Evolutionary conservation across 495 filamentous ascomycete species (phyloP).

Genomic region (Staphylotrichum tortipilum): DNA sequence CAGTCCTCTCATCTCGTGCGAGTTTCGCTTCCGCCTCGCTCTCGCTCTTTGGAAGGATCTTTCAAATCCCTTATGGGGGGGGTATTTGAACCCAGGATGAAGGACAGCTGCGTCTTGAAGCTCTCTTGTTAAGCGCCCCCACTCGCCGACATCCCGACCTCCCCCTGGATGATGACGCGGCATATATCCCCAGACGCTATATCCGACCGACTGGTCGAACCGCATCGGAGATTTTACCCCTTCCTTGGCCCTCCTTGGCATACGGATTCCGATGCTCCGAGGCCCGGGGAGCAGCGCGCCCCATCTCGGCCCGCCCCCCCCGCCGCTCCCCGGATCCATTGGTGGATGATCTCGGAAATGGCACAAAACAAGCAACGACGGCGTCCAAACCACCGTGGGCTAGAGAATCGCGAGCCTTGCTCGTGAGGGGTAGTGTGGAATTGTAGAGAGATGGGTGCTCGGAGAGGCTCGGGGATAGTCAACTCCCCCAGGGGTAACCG

Average conservation of each 20-base stretch:
- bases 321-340: not conserved
- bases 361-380: not conserved
- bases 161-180: not conserved
- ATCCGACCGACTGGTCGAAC: not conserved
- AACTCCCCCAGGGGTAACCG: too few relatives aligned
- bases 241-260: not conserved
- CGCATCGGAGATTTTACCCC: not conserved
- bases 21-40: too few relatives aligned
- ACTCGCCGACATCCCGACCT: too few relatives aligned
- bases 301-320: not conserved
- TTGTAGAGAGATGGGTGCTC: too few relatives aligned
- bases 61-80: too few relatives aligned
- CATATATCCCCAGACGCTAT: not conserved
- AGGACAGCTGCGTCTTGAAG: too few relatives aligned
- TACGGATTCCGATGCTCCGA: not conserved
- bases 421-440: not conserved
- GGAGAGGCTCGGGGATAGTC: not conserved
- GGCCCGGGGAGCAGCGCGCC: not conserved
- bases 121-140: too few relatives aligned
- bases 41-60: too few relatives aligned
- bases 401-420: not conserved
- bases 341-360: not conserved
- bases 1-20: too few relatives aligned
- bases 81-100: too few relatives aligned
- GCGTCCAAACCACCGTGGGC: not conserved